phyloP scores from a whole-genome alignment of 2,329 filamentous ascomycete genomes.

The Paecilomyces dactylethromorphus region DNA sequence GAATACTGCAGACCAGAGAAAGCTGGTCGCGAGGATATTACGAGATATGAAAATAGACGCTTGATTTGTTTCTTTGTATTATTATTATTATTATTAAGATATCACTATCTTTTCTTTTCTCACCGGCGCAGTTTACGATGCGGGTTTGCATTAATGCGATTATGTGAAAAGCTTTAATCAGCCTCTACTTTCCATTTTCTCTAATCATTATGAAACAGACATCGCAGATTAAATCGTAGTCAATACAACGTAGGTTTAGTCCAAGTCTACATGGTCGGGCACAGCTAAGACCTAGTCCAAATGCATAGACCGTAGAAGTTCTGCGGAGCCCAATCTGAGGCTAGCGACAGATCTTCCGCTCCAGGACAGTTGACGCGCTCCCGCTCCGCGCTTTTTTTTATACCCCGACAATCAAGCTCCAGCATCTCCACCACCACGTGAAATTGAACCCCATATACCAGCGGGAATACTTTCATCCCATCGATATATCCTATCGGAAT shows the following conservation, averaged over 20 bases:
- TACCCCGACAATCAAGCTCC: not conserved
- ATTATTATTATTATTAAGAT: not conserved
- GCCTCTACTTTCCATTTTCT: not conserved
- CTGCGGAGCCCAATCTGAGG: not conserved
- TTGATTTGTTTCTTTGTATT: conserved; percentile 10
- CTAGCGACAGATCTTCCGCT: not conserved
- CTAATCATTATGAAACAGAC: not conserved
- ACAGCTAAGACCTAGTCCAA: not conserved
- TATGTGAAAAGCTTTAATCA: not conserved
- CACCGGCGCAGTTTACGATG: not conserved
- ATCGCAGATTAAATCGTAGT: not conserved
- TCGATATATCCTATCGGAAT: conserved; percentile 3
- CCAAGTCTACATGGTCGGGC: not conserved
- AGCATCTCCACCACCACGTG: not conserved
- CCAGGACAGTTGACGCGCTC: not conserved
- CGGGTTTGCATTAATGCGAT: not conserved
- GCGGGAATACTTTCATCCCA: not conserved
- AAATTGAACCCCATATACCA: not conserved
- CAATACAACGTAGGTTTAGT: not conserved
- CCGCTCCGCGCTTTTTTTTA: not conserved
- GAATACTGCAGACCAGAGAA: conserved; percentile 38
- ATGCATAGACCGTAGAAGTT: no score
- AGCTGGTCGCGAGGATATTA: conserved; percentile 37
- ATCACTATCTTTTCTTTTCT: not conserved
- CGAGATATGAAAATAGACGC: conserved; percentile 33